phyloP scores from a whole-genome alignment of 2,329 filamentous ascomycete genomes.

The Sarocladiaceae sp. region DNA sequence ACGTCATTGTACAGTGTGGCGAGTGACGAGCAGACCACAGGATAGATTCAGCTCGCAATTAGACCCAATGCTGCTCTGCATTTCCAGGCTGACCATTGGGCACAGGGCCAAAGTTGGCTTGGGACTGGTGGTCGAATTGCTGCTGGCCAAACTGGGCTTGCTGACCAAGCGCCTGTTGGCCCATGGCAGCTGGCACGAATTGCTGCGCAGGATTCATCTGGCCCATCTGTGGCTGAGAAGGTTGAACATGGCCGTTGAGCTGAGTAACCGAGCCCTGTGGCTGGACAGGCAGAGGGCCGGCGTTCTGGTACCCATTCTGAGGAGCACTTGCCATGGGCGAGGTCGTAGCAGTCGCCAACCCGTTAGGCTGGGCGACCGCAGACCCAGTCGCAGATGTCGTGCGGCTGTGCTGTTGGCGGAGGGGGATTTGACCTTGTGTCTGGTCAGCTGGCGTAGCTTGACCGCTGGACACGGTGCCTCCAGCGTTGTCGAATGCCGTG shows the following conservation, averaged over 20 bases:
- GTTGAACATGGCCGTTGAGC: background rate
- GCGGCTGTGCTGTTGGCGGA: conserved; percentile 33
- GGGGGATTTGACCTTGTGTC: conserved; percentile 46
- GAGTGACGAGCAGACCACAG: conserved; percentile 18
- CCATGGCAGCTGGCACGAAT: background rate
- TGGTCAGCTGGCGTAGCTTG: conserved; percentile 47
- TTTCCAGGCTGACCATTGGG: conserved; percentile 15
- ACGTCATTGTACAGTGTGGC: conserved; percentile 23
- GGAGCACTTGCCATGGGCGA: conserved; percentile 11
- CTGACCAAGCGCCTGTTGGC: conserved; percentile 12
- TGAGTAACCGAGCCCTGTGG: background rate
- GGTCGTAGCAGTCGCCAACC: conserved; percentile 2
- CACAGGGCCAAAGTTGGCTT: conserved; percentile 16
- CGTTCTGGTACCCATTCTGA: conserved; percentile 10
- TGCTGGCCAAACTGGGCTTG: conserved; percentile 17
- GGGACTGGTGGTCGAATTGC: conserved; percentile 20
- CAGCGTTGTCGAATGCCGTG: conserved; percentile 48
- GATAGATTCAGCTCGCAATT: conserved; percentile 20
- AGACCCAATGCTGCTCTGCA: conserved; percentile 33
- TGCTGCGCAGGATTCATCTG: background rate
- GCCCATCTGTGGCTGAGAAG: background rate
- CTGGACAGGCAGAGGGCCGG: background rate
- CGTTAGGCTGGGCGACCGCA: conserved; percentile 8
- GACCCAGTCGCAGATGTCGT: conserved; percentile 5
- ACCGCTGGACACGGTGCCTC: conserved; percentile 36